phyloP scores from a whole-genome alignment of 192 early-diverging fungal species.

The Phycomyces blakesleeanus region DNA sequence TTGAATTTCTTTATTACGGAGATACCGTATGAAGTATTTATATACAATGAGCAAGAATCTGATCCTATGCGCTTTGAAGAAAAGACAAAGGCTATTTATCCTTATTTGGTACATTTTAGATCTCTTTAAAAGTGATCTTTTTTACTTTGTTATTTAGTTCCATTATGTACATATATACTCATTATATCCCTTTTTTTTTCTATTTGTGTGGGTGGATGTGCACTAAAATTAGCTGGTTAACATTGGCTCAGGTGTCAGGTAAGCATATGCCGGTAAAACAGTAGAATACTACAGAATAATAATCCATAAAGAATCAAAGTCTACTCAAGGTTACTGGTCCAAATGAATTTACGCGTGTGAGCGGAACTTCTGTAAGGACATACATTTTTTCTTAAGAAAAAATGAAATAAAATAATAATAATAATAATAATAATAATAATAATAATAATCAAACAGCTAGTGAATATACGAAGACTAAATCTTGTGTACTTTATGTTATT shows the following conservation, averaged over 20 bases:
- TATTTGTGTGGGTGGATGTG: too few species aligned
- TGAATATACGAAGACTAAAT: too few species aligned
- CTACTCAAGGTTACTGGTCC: conserved; percentile 91
- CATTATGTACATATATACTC: too few species aligned
- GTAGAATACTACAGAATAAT: not conserved
- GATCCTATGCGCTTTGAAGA: conserved; percentile 63
- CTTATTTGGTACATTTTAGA: conserved; percentile 84
- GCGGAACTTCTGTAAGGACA: conserved; percentile 65
- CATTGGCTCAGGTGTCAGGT: conserved; percentile 91
- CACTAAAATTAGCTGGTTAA: conserved; percentile 95
- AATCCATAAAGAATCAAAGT: conserved; percentile 23
- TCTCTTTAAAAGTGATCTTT: too few species aligned
- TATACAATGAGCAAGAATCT: conserved; percentile 67
- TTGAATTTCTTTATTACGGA: conserved; percentile 93
- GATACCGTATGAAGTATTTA: conserved; percentile 91
- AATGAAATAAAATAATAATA: too few species aligned
- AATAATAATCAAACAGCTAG: too few species aligned
- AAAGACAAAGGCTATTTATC: conserved; percentile 65
- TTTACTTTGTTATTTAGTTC: too few species aligned
- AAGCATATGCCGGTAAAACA: too few species aligned
- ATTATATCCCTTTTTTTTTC: too few species aligned
- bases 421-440: too few species aligned
- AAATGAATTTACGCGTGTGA: conserved; percentile 81
- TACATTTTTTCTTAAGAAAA: too few species aligned
- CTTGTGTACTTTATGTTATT: not conserved